phyloP scores from a whole-genome alignment of 768 basidiomycete genomes.

The Lactarius psammicola region DNA sequence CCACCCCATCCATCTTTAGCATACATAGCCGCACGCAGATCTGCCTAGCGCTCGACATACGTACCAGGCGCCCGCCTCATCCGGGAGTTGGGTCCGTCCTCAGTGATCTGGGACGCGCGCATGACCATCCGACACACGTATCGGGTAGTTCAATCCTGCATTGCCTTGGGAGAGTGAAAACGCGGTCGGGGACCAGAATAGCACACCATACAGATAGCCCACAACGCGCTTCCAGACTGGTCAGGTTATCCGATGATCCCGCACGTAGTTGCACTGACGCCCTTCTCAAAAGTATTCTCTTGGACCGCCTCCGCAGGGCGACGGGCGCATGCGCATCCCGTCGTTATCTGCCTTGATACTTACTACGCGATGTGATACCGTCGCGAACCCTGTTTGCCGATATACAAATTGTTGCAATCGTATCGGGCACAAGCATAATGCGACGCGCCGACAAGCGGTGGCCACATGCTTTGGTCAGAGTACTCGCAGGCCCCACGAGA shows the following conservation, averaged over 20 bases:
- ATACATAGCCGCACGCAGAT: conserved; percentile 1
- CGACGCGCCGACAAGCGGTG: conserved; percentile 5
- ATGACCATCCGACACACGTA: conserved; percentile 5
- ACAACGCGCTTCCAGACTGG: background rate
- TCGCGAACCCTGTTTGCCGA: background rate
- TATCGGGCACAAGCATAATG: background rate
- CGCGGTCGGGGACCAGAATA: background rate
- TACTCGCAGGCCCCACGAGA: background rate
- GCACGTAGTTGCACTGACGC: background rate
- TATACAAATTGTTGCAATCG: background rate
- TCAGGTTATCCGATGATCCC: background rate
- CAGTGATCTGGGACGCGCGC: background rate
- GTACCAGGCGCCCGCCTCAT: conserved; percentile 8
- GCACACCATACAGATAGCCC: background rate
- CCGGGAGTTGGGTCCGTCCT: background rate
- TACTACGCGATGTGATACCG: background rate
- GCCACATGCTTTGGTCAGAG: background rate
- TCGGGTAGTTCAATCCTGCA: conserved; percentile 2
- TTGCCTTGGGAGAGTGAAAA: background rate
- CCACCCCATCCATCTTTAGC: background rate
- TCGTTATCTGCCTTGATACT: conserved; percentile 1
- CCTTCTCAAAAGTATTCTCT: background rate
- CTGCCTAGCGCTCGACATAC: background rate
- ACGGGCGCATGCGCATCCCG: background rate
- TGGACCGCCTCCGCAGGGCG: background rate